A percentile compares a stretch with the other conserved stretches of the same genome.
Evolutionary conservation across 176 grass and related monocot species (phyloP).

Genomic region (Alopecurus myosuroides): DNA sequence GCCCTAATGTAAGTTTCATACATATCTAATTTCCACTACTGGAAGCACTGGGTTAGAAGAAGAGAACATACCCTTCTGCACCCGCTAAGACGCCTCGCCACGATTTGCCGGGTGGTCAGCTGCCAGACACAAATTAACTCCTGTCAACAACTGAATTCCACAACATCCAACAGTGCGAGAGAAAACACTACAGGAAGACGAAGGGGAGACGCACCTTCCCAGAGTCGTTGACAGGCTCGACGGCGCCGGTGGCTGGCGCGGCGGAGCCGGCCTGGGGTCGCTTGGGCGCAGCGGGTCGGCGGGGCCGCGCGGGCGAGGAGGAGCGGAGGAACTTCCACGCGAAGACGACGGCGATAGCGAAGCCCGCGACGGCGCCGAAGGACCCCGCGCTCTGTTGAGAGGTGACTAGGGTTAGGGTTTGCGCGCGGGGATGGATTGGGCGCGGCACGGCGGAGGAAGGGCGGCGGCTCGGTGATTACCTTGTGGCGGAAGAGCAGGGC

Average conservation of each 20-base stretch:
- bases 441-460: neutral
- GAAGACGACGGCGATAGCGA: constrained; percentile 91
- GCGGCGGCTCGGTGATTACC: constrained; percentile 6
- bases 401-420: constrained; percentile 30
- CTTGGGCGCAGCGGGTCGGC: constrained; percentile 46
- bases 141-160: neutral
- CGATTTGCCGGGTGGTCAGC: constrained; percentile 45
- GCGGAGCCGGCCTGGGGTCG: constrained; percentile 25
- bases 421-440: neutral
- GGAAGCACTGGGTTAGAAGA: neutral
- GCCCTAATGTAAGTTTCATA: neutral
- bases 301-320: constrained; percentile 19
- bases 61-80: constrained; percentile 54
- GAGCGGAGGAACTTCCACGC: constrained; percentile 80
- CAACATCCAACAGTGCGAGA: neutral
- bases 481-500: constrained; percentile 62
- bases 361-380: constrained; percentile 80
- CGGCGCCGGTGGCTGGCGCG: neutral
- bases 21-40: neutral
- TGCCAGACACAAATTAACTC: constrained; percentile 22
- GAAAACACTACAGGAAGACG: neutral
- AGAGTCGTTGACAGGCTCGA: neutral
- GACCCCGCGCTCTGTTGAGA: constrained; percentile 53
- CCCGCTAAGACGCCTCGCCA: constrained; percentile 63
- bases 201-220: constrained; percentile 24